These are phyloP conservation scores for Cordyceps pruinosa DNA, from an alignment of 2,329 filamentous ascomycete species.

Conservation along the genomic window DNA sequence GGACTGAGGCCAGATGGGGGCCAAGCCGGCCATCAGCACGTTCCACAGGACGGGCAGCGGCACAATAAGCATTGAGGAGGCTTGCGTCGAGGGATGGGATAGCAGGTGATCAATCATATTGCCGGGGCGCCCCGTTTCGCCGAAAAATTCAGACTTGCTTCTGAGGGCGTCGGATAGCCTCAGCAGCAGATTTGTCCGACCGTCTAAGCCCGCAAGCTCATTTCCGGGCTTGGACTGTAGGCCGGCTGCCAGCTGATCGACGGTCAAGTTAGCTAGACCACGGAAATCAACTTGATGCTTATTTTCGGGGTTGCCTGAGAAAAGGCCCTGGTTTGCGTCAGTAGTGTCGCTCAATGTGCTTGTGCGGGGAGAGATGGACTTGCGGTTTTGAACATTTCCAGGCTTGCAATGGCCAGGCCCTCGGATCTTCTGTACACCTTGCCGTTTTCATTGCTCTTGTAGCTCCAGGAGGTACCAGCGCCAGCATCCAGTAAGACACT, in stretches of 20 bases:
- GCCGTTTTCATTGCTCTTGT: conserved; percentile 84
- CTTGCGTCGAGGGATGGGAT: conserved; percentile 81
- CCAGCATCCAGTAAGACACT: conserved; percentile 83
- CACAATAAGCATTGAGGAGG: conserved; percentile 80
- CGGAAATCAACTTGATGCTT: conserved; percentile 85
- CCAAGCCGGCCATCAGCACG: conserved; percentile 79
- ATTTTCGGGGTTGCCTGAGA: conserved; percentile 75
- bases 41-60: conserved; percentile 84
- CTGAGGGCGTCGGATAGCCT: conserved; percentile 67
- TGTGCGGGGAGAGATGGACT: conserved; percentile 16
- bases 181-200: conserved; percentile 71
- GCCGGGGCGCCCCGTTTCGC: conserved; percentile 74
- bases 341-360: neutral
- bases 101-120: conserved; percentile 96
- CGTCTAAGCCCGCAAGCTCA: conserved; percentile 76
- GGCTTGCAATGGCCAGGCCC: conserved; percentile 67
- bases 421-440: conserved; percentile 79
- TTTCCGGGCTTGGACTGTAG: conserved; percentile 80
- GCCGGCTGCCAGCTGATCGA: conserved; percentile 68
- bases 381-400: conserved; percentile 87
- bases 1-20: conserved; percentile 80
- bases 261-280: conserved; percentile 66
- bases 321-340: conserved; percentile 54
- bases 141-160: conserved; percentile 76
- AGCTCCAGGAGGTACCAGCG: conserved; percentile 84